Evolutionary conservation across 2,329 filamentous ascomycete species (phyloP), one percentile per base, ranked within the genome.

Genomic region (Chrysoporthe austroafricana): DNA sequence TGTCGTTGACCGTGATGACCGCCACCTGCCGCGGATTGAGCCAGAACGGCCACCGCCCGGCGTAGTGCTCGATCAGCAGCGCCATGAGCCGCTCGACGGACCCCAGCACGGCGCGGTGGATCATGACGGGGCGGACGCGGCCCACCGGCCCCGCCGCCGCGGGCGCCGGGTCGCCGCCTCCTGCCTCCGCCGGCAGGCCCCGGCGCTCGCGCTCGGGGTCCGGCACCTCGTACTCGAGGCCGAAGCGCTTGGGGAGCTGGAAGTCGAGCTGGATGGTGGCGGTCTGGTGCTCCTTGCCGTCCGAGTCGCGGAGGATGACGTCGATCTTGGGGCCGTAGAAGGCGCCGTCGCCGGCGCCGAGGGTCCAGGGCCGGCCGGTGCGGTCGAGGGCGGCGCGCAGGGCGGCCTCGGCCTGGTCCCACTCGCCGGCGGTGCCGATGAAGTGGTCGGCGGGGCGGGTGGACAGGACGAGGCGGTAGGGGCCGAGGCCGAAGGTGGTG

Each of bases 241-340:
- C 87, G 75, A 97, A 97, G 14, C 93, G 88, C 75, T 92, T 91
- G 1, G 93, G 93, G 1, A 97, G 84, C 78, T 97, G 94, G 77
- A 97, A 96, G 77, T 97, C 93, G 39, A 97, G 86, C 80, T 97
- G 93, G 62, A 97, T 90, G 0, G 93, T 96, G 3, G 93, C 94
- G 2, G 94, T 92, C 76, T 97, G 93, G 75, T 96, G 93, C 74
- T 94, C 91, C 75, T 95, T 96, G 8, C 92, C 92, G 74, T 92
- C 87, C 0, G 90, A 90, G 75, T 96, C 93, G 69, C 86, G 88
- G 58, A 97, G 79, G 50, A 96, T 88, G 57, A 97, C 91, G 75
- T 97, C 93, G 71, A 97, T 97, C 80, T 97, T 97, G 43, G 94
- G 93, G 0, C 94, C 93, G 74, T 97, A 97, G 75, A 97, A 97